These are phyloP conservation scores for Jackrogersella multiformis DNA, from an alignment of 495 filamentous ascomycete species.

Conservation along the genomic window DNA sequence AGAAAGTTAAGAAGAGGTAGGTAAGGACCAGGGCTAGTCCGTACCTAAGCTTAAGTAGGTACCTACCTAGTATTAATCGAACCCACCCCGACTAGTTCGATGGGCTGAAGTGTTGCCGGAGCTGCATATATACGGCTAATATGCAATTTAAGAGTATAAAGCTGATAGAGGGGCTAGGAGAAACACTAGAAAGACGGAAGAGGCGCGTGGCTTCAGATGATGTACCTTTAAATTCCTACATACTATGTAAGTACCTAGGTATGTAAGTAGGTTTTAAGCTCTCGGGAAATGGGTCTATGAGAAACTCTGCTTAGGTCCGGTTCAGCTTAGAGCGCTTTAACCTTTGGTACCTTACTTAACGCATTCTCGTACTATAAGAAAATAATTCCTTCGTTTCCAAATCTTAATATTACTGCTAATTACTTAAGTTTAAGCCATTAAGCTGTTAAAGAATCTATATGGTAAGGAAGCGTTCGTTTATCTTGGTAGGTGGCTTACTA, in stretches of 20 bases:
- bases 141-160: slow-evolving; percentile 17
- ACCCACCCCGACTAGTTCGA: slow-evolving; percentile 18
- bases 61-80: too few species aligned
- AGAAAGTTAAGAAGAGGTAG: slow-evolving; percentile 16
- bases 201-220: background rate
- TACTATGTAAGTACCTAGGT: background rate
- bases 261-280: background rate
- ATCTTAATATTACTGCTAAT: too few species aligned
- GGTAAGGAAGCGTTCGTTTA: slow-evolving; percentile 1
- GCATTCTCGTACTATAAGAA: too few species aligned
- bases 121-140: slow-evolving; percentile 31
- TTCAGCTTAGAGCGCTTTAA: background rate
- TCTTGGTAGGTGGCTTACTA: slow-evolving; percentile 31
- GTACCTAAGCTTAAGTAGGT: too few species aligned
- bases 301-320: background rate
- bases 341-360: too few species aligned
- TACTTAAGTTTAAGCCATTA: background rate
- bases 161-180: slow-evolving; percentile 18
- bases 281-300: background rate
- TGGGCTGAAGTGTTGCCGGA: slow-evolving; percentile 37
- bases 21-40: slow-evolving; percentile 30
- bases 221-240: background rate
- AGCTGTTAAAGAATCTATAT: background rate
- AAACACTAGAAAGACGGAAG: background rate
- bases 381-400: too few species aligned